phyloP scores from a whole-genome alignment of 768 basidiomycete species.

The Kwoniella europaea region DNA sequence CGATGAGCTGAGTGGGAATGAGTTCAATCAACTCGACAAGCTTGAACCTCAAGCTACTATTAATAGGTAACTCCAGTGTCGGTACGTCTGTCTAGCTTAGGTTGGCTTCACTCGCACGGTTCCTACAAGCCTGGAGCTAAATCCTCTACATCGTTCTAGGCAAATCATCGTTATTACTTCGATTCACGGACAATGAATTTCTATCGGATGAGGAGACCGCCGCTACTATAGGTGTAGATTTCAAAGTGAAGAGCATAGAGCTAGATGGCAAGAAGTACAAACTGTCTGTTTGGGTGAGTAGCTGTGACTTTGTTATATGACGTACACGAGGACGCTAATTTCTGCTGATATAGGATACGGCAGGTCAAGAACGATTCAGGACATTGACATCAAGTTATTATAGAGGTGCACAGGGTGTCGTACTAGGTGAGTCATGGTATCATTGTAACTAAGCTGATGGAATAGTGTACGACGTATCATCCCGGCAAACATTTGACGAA shows the following conservation, averaged over 20 bases:
- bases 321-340: background rate
- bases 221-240: slow-evolving; percentile 60
- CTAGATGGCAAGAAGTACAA: slow-evolving; percentile 63
- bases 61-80: slow-evolving; percentile 64
- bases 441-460: background rate
- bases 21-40: slow-evolving; percentile 10
- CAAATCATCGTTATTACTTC: slow-evolving; percentile 72
- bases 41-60: slow-evolving; percentile 53
- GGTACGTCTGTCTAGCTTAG: slow-evolving; percentile 66
- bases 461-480: slow-evolving; percentile 92
- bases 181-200: slow-evolving; percentile 98
- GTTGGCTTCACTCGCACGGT: background rate
- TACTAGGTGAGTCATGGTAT: slow-evolving; percentile 58
- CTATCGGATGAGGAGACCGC: slow-evolving; percentile 68
- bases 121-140: background rate
- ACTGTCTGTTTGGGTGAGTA: slow-evolving; percentile 90
- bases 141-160: slow-evolving; percentile 29
- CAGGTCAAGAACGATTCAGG: slow-evolving; percentile 94
- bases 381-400: slow-evolving; percentile 96
- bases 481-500: slow-evolving; percentile 88
- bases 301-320: background rate
- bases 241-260: slow-evolving; percentile 59
- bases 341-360: slow-evolving; percentile 71
- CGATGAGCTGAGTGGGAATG: slow-evolving; percentile 10
- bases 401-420: slow-evolving; percentile 65